phyloP scores from a whole-genome alignment of 495 filamentous ascomycete genomes.

The Ramalina intermedia region DNA sequence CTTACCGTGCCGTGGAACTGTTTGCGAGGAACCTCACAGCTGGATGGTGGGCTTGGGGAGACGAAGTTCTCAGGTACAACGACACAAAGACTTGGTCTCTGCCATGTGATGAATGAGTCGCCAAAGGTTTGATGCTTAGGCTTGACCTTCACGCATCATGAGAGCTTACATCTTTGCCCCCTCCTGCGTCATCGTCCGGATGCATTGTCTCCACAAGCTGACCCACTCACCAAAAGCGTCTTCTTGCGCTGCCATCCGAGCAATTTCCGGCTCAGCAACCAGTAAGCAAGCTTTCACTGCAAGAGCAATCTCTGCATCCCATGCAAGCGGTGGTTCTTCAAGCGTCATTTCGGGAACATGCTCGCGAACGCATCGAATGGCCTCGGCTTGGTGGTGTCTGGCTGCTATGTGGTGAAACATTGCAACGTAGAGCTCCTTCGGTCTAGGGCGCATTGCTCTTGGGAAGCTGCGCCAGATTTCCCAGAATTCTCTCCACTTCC shows the following conservation, averaged over 20 bases:
- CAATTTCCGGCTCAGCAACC: slow-evolving; percentile 35
- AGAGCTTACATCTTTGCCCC: neutral
- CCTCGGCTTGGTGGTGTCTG: slow-evolving; percentile 29
- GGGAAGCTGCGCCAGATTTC: slow-evolving; percentile 43
- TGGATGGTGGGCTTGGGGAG: slow-evolving; percentile 82
- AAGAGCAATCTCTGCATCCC: slow-evolving; percentile 26
- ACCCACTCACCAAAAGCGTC: slow-evolving; percentile 13
- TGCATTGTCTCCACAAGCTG: slow-evolving; percentile 22
- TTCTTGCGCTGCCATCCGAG: slow-evolving; percentile 14
- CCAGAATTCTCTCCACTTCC: slow-evolving; percentile 45
- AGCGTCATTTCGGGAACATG: slow-evolving; percentile 41
- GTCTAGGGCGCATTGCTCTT: slow-evolving; percentile 33
- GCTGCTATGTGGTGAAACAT: slow-evolving; percentile 38
- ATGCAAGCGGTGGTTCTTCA: slow-evolving; percentile 38
- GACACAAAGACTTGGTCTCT: neutral
- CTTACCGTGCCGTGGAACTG: slow-evolving; percentile 62
- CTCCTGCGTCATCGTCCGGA: slow-evolving; percentile 22
- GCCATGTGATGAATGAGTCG: neutral
- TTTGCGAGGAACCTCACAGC: slow-evolving; percentile 78
- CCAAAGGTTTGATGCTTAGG: neutral
- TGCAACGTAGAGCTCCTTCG: slow-evolving; percentile 38
- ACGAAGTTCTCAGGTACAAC: slow-evolving; percentile 76
- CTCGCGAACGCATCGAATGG: slow-evolving; percentile 33
- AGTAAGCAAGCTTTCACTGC: slow-evolving; percentile 35
- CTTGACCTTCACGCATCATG: neutral